Percentiles rank a stretch among this genome's conserved stretches.
Evolutionary conservation across 2,329 filamentous ascomycete genomes (phyloP).

Genomic region (Truncatella angustata): DNA sequence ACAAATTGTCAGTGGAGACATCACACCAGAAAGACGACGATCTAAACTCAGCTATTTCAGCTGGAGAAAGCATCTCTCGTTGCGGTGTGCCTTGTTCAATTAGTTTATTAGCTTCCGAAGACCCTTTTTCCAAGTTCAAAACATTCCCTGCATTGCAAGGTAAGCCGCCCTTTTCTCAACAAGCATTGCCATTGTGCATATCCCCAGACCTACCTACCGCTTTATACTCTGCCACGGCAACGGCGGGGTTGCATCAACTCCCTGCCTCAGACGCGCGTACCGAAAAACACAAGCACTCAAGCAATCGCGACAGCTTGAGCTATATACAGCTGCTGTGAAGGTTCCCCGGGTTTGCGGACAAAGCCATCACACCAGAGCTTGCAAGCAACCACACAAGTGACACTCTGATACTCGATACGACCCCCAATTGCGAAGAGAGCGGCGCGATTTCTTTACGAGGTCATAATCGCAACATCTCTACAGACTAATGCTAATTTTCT

Average conservation of each 20-base stretch:
- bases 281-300: no score
- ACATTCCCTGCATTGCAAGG: not conserved
- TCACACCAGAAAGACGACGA: slow-evolving; percentile 10
- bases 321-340: not conserved
- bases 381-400: no score
- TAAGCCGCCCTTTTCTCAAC: not conserved
- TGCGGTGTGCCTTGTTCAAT: not conserved
- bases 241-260: not conserved
- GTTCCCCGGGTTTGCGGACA: not conserved
- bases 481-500: not conserved
- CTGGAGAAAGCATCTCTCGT: not conserved
- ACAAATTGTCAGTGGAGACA: slow-evolving; percentile 10
- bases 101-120: not conserved
- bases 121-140: not conserved
- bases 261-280: not conserved
- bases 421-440: no score
- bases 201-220: no score
- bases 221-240: not conserved
- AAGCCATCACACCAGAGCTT: no score
- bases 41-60: slow-evolving; percentile 7
- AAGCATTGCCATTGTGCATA: no score
- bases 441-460: no score
- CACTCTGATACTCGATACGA: no score
- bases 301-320: not conserved
- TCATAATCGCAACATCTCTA: no score